Percentiles rank a stretch among this genome's conserved stretches.
Evolutionary conservation across 1,284 basidiomycete species (phyloP).

Genomic region (Cutaneotrichosporon curvatum): DNA sequence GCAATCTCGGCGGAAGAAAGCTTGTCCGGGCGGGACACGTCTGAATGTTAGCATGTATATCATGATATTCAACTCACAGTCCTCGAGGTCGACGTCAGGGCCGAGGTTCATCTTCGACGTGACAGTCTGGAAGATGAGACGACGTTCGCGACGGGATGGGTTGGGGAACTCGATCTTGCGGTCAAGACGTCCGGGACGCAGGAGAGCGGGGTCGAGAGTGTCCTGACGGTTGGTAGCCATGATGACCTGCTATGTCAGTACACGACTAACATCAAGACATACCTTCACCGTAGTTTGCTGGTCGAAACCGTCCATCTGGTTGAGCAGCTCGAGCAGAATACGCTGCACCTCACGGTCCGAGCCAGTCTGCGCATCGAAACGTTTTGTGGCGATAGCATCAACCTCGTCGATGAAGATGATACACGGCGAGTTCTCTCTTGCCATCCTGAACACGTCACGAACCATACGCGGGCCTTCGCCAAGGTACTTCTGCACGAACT

Average conservation of each 20-base stretch:
- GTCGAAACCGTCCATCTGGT: constrained; percentile 99
- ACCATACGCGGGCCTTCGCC: constrained; percentile 99
- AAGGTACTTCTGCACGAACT: constrained; percentile 98
- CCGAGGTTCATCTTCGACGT: constrained; percentile 97
- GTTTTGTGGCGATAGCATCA: constrained; percentile 98
- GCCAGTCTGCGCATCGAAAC: constrained; percentile 98
- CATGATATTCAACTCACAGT: constrained; percentile 58
- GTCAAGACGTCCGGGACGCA: constrained; percentile 95
- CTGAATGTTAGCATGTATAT: constrained; percentile 48
- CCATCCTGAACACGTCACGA: constrained; percentile 95
- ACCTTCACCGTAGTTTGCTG: constrained; percentile 99
- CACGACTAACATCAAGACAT: constrained; percentile 15
- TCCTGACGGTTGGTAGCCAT: constrained; percentile 98
- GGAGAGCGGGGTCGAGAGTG: constrained; percentile 89
- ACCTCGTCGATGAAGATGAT: constrained; percentile 99
- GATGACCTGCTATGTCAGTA: constrained; percentile 63
- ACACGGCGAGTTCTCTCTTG: constrained; percentile 91
- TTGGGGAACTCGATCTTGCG: constrained; percentile 98
- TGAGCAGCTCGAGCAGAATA: constrained; percentile 94
- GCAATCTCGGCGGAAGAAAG: constrained; percentile 94
- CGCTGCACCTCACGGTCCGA: constrained; percentile 99
- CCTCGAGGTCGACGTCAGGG: constrained; percentile 96
- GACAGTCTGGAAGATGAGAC: constrained; percentile 96
- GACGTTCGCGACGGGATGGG: constrained; percentile 89
- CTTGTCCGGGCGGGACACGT: constrained; percentile 92